Percentiles rank a stretch among this genome's conserved stretches.
These are phyloP conservation scores for Huntiella omanensis DNA, from an alignment of 2,329 filamentous ascomycete genomes.

Conservation along the genomic window DNA sequence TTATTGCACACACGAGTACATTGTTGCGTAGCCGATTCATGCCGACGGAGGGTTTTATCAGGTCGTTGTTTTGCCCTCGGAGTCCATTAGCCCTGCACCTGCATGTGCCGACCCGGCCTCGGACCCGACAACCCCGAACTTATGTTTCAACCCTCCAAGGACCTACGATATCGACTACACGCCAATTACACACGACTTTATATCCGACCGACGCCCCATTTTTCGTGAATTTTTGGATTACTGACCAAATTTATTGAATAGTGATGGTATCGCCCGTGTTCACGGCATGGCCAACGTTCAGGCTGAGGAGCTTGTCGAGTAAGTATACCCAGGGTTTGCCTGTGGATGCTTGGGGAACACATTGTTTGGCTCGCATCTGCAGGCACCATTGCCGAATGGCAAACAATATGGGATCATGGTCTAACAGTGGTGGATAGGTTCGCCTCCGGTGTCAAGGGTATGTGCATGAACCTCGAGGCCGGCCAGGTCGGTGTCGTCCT, in stretches of 20 bases:
- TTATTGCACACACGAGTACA: too few relatives aligned
- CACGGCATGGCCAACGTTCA: conserved; percentile 99
- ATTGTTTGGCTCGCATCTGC: background rate
- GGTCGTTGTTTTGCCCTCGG: too few relatives aligned
- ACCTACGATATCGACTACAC: background rate
- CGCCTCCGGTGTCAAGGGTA: conserved; percentile 98
- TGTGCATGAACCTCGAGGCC: conserved; percentile 99
- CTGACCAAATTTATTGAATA: conserved; percentile 20
- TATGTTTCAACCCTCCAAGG: background rate
- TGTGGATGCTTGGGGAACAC: background rate
- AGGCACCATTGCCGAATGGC: background rate
- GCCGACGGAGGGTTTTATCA: too few relatives aligned
- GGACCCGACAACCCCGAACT: background rate
- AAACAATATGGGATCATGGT: background rate
- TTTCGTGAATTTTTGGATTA: background rate
- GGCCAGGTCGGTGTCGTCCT: conserved; percentile 99
- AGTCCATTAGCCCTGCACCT: too few relatives aligned
- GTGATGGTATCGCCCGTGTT: conserved; percentile 99
- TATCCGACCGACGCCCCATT: background rate
- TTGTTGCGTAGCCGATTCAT: too few relatives aligned
- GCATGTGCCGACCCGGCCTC: background rate
- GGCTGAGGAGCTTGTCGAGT: conserved; percentile 99
- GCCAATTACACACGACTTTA: background rate
- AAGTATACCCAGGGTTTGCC: conserved; percentile 28
- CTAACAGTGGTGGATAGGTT: conserved; percentile 41